phyloP scores from a whole-genome alignment of 164 flowering plant species.

The Litsea cubeba region DNA sequence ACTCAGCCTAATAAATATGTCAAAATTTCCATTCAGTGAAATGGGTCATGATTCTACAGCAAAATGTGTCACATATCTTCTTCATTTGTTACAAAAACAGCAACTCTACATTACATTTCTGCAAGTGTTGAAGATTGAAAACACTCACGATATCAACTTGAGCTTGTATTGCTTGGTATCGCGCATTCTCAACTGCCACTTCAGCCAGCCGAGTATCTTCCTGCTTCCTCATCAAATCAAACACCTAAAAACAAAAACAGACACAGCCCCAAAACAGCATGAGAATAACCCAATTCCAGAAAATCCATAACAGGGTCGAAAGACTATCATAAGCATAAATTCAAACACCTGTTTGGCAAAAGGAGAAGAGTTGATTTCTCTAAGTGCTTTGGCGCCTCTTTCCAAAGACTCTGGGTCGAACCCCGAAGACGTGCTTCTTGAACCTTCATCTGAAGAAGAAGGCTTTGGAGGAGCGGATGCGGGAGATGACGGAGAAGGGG shows the following conservation, averaged over 20 bases:
- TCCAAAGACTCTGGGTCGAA: conserved; percentile 69
- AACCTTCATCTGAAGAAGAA: conserved; percentile 29
- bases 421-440: conserved; percentile 33
- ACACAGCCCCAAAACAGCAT: background rate
- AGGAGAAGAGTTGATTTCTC: conserved; percentile 59
- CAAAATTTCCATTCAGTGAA: no score
- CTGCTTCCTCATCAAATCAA: conserved; percentile 69
- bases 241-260: conserved; percentile 33
- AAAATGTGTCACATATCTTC: no score
- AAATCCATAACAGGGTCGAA: background rate
- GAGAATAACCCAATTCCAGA: conserved; percentile 2
- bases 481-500: conserved; percentile 21
- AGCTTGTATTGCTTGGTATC: conserved; percentile 65
- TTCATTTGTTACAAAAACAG: no score
- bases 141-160: conserved; percentile 65
- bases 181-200: conserved; percentile 42
- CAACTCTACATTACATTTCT: no score
- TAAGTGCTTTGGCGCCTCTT: conserved; percentile 73
- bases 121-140: background rate
- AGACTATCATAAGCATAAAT: conserved; percentile 2
- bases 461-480: conserved; percentile 18
- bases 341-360: conserved; percentile 49
- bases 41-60: no score
- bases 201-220: conserved; percentile 80
- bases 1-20: no score